Base-by-base conservation (phyloP, 768 basidiomycete species). In the Leccinellum rugosiceps region DNA sequence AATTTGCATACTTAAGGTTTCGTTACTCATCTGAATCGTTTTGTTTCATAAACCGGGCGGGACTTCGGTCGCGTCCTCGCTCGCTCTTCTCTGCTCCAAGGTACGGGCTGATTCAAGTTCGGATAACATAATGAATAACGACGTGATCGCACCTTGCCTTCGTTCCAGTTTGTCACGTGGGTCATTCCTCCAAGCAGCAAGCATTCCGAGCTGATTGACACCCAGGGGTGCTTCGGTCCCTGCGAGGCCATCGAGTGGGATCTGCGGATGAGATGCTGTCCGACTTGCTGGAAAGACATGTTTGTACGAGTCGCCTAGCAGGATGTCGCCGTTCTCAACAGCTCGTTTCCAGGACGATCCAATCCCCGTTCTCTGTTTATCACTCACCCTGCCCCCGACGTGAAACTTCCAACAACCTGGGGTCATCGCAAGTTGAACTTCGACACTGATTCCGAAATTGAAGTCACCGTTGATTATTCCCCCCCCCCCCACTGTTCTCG, bases 141-240 rank as follows among this genome's bases (percentile, higher is more conserved):
- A 41, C 13, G 64, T 59, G 8, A 64, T 71, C 64, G 2, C 55
- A 63, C 44, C 64, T 76, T n/a, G 60, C 66, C 7, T 75, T 69
- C 35, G 60, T 63, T 50, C 52, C 61, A 9, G 58, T 63, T 28
- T 76, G 74, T 55, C 68, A 71, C 49, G 75, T 75, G 52, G 52
- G 69, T 55, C 8, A 17, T n/a, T 8, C 47, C 9, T 13, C 15
- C 19, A 14, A 31, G 15, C n/a, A 19, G 14, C 41, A n/a, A 21
- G 13, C n/a, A 6, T 14, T 23, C 30, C 9, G 17, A 43, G 30
- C 21, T 11, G 1, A 25, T 47, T 17, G 25, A 15, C 25, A 17
- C 15, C 13, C 34, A 62, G 63, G n/a, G 63, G 9, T 65, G 64
- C 50, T 54, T 50, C 32, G 17, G 41, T 44, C 52, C 57, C 0